These are phyloP conservation scores for Petunia hybrid DNA, from an alignment of 305 asterid species.

Conservation along the genomic window DNA sequence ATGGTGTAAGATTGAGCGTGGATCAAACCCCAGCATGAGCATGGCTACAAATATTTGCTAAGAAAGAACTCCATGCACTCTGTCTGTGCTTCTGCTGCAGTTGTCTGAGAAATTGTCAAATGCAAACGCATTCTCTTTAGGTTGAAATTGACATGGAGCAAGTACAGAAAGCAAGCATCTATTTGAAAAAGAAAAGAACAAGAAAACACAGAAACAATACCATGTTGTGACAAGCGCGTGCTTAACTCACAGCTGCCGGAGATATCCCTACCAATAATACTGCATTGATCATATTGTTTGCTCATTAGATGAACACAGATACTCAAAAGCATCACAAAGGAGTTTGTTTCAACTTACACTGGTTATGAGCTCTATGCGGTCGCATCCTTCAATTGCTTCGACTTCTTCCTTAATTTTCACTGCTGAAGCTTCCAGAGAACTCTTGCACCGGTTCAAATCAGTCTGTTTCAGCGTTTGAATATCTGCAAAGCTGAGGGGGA, in stretches of 20 bases:
- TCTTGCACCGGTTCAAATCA: rapidly evolving
- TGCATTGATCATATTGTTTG: neutral
- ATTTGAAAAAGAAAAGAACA: neutral
- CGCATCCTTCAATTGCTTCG: neutral
- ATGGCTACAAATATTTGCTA: neutral
- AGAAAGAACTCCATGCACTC: neutral
- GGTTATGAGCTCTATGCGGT: neutral
- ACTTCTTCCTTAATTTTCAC: neutral
- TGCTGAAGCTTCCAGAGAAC: neutral
- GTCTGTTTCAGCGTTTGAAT: slow-evolving; percentile 1
- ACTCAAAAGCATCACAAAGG: neutral
- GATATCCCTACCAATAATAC: neutral
- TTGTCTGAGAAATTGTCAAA: neutral
- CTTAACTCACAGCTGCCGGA: neutral
- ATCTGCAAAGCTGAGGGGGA: neutral
- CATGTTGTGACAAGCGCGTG: neutral
- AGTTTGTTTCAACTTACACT: neutral
- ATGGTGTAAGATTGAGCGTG: no score
- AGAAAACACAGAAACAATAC: neutral
- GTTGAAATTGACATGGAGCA: neutral
- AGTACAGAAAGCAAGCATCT: neutral
- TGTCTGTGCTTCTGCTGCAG: no score
- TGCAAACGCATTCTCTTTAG: neutral
- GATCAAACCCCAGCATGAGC: neutral
- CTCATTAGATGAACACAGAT: neutral